A percentile compares a stretch with the other conserved stretches of the same genome.
phyloP scores from a whole-genome alignment of 495 filamentous ascomycete species.

The Pseudomonodictys pantanalensis region DNA sequence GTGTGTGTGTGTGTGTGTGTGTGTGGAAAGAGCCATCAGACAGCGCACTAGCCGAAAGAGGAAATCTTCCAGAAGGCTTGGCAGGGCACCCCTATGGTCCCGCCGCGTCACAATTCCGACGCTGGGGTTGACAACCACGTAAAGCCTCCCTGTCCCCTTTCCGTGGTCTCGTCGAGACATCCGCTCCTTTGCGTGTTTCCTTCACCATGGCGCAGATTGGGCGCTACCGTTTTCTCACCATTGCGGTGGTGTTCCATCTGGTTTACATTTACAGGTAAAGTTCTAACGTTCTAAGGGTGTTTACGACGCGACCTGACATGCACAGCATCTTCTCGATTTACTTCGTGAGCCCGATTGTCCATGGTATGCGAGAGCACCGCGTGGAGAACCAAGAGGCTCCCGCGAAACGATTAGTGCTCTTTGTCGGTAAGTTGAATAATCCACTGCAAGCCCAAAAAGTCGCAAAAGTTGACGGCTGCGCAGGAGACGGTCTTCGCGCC shows the following conservation, averaged over 20 bases:
- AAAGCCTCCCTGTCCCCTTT: not conserved
- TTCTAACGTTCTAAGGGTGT: not conserved
- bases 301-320: not conserved
- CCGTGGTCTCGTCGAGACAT: constrained; percentile 24
- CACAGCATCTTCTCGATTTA: constrained; percentile 91
- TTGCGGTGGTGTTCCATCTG: constrained; percentile 90
- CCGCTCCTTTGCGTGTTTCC: constrained; percentile 26
- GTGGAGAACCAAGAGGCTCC: constrained; percentile 72
- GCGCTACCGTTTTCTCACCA: constrained; percentile 82
- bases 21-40: not conserved
- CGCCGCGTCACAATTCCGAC: not conserved
- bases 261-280: constrained; percentile 77
- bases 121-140: not conserved
- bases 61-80: constrained; percentile 7
- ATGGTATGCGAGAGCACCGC: constrained; percentile 81
- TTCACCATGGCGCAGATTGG: constrained; percentile 57
- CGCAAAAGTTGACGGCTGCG: not conserved
- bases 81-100: not conserved
- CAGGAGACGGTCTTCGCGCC: constrained; percentile 89
- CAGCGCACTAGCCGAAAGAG: not conserved
- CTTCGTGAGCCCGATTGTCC: constrained; percentile 96
- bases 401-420: constrained; percentile 85
- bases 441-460: not conserved
- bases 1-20: no score
- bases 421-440: constrained; percentile 82